Evolutionary conservation across 176 grass and related monocot genomes (phyloP).

Genomic region (Lolium rigidum): DNA sequence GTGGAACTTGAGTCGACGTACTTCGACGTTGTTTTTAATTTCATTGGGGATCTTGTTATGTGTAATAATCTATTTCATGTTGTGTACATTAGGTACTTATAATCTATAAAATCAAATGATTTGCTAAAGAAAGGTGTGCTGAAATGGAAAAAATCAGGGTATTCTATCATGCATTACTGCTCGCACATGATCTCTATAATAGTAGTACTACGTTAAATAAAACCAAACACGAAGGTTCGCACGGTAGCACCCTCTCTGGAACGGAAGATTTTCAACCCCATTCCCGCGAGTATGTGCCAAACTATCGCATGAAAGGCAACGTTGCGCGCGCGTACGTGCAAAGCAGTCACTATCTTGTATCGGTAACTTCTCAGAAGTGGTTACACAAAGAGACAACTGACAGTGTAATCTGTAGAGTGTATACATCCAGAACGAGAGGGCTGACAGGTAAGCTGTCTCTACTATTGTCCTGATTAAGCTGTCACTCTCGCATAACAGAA

Average conservation of each 20-base stretch:
- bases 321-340: background rate
- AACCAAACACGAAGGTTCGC: too few species aligned
- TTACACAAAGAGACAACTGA: slow-evolving; percentile 23
- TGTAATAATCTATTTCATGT: too few species aligned
- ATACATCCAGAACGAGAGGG: background rate
- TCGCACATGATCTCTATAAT: background rate
- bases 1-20: too few species aligned
- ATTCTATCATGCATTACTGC: background rate
- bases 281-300: background rate
- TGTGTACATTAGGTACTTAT: too few species aligned
- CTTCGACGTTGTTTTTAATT: too few species aligned
- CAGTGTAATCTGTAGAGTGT: background rate
- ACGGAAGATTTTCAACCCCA: too few species aligned
- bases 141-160: background rate
- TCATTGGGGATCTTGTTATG: too few species aligned
- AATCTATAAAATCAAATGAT: too few species aligned
- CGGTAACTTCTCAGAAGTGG: slow-evolving; percentile 14
- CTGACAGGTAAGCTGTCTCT: slow-evolving; percentile 35
- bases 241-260: too few species aligned
- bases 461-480: background rate
- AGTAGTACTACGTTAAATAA: background rate
- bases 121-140: background rate
- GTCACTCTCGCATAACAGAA: background rate
- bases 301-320: background rate
- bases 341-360: slow-evolving; percentile 19